Percentiles rank a stretch among this genome's conserved stretches.
Conservation (phyloP, 371 early-diverging fungal genomes). For the Syncephalastrum racemosum region DNA sequence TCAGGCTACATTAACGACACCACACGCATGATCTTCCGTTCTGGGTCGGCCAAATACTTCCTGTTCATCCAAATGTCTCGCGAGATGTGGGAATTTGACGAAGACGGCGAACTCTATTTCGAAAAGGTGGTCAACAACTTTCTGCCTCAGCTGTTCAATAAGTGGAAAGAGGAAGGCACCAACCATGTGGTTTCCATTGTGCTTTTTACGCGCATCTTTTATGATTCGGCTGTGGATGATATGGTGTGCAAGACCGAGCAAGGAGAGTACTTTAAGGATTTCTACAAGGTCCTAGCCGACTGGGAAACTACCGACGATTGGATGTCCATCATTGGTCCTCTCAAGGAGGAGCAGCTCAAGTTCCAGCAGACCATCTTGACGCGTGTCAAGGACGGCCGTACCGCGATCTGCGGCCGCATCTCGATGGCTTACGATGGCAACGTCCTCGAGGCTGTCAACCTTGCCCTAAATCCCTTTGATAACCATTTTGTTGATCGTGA, state of each 20-base stretch:
- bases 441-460: conserved; percentile 92
- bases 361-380: conserved; percentile 81
- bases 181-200: conserved; percentile 97
- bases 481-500: conserved; percentile 94
- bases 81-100: conserved; percentile 97
- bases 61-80: conserved; percentile 93
- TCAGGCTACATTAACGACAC: conserved; percentile 76
- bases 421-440: conserved; percentile 87
- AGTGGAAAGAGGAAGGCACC: conserved; percentile 82
- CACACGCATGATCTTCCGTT: conserved; percentile 90
- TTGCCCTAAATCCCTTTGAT: conserved; percentile 93
- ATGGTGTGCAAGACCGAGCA: conserved; percentile 50
- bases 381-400: conserved; percentile 44
- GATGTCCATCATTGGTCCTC: conserved; percentile 70
- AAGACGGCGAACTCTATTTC: conserved; percentile 91
- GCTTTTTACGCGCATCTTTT: conserved; percentile 87
- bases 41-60: conserved; percentile 92
- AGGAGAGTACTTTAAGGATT: conserved; percentile 81
- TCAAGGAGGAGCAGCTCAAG: conserved; percentile 80
- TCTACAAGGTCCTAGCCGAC: conserved; percentile 92
- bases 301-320: conserved; percentile 92
- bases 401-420: conserved; percentile 64
- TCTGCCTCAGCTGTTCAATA: conserved; percentile 83
- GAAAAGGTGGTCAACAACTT: conserved; percentile 91
- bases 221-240: conserved; percentile 55